Percentiles rank a stretch among this genome's conserved stretches.
Conservation (phyloP, 2,329 filamentous ascomycete genomes). For the Fusarium cicatricum region DNA sequence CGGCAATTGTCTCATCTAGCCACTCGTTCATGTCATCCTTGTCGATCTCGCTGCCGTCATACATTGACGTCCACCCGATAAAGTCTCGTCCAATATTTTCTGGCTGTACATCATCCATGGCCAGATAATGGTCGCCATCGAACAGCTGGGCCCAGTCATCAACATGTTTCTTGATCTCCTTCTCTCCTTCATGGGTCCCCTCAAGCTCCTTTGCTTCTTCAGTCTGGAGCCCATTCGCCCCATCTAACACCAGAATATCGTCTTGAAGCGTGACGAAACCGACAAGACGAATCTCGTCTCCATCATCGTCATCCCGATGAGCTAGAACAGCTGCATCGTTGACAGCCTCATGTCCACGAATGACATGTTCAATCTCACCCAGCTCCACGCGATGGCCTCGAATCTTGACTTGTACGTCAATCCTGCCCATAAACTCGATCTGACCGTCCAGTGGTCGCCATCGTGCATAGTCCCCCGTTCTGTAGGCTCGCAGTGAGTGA, state of each 20-base stretch:
- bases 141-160: slow-evolving; percentile 15
- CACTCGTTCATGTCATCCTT: slow-evolving; percentile 39
- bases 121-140: slow-evolving; percentile 18
- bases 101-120: slow-evolving; percentile 13
- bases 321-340: background rate
- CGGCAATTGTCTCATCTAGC: slow-evolving; percentile 38
- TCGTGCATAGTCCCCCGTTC: slow-evolving; percentile 41
- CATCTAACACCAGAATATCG: background rate
- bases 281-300: background rate
- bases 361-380: slow-evolving; percentile 38
- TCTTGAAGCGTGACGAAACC: background rate
- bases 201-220: background rate
- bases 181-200: background rate
- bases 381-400: slow-evolving; percentile 45
- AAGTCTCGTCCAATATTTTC: slow-evolving; percentile 35
- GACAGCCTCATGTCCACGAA: background rate
- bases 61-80: slow-evolving; percentile 40
- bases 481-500: background rate
- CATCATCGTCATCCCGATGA: background rate
- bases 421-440: slow-evolving; percentile 42
- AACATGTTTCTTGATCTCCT: background rate
- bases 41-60: slow-evolving; percentile 27
- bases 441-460: slow-evolving; percentile 30
- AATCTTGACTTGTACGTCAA: slow-evolving; percentile 44
- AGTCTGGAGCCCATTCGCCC: background rate